Percentiles rank a stretch among this genome's conserved stretches.
Conservation (phyloP, 225 moss, liverwort and hornwort genomes). For the Ulota crispa region DNA sequence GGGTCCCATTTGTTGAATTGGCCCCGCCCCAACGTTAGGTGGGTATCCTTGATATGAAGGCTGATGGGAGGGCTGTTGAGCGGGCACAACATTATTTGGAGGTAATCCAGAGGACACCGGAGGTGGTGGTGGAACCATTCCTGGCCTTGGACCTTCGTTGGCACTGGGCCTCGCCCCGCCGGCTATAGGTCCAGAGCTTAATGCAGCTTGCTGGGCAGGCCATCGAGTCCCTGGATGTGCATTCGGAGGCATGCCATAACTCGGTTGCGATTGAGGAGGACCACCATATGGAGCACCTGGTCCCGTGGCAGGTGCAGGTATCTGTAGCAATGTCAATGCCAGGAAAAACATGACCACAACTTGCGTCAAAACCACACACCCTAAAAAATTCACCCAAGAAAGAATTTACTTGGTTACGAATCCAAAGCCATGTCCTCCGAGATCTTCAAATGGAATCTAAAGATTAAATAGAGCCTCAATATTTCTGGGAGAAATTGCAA, state of each 20-base stretch:
- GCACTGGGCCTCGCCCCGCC: conserved; percentile 30
- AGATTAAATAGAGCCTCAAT: not conserved
- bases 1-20: conserved; percentile 42
- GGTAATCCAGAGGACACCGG: conserved; percentile 33
- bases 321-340: conserved; percentile 36
- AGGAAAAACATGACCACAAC: conserved; percentile 2
- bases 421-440: not conserved
- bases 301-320: conserved; percentile 39
- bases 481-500: not conserved
- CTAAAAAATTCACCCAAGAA: not conserved
- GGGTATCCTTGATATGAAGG: conserved; percentile 40
- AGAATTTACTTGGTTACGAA: not conserved
- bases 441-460: not conserved
- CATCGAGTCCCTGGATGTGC: conserved; percentile 53
- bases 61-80: conserved; percentile 33
- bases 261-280: conserved; percentile 52
- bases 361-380: conserved; percentile 13
- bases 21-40: conserved; percentile 32
- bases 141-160: conserved; percentile 37
- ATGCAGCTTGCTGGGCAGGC: conserved; percentile 62
- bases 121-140: conserved; percentile 25
- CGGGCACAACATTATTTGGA: conserved; percentile 21
- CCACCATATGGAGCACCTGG: conserved; percentile 50
- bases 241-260: conserved; percentile 58
- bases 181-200: conserved; percentile 45